Conservation (phyloP, 805 yeast species). For the Barnettozyma californica region DNA sequence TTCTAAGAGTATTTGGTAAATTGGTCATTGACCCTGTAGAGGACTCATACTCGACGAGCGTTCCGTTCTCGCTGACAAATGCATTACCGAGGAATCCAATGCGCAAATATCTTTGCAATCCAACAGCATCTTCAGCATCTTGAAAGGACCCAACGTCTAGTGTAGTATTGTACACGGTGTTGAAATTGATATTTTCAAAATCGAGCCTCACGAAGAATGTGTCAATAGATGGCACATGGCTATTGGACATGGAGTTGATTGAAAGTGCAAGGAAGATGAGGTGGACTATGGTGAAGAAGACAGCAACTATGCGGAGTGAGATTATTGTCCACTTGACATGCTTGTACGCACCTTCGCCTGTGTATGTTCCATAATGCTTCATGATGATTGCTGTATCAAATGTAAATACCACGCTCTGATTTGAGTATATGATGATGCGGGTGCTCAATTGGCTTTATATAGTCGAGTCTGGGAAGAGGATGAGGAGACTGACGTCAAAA, state of each 20-base stretch:
- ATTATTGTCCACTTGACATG: neutral
- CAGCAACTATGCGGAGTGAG: neutral
- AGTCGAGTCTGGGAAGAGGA: too few species aligned
- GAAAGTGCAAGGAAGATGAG: constrained; percentile 1
- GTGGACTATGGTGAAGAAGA: neutral
- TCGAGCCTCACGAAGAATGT: neutral
- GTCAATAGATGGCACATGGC: neutral
- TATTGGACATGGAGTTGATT: neutral
- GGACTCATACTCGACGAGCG: neutral
- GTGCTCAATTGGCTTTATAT: neutral
- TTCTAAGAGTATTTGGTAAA: neutral
- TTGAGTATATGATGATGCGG: too few species aligned
- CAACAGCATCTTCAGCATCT: neutral
- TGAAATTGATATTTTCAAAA: neutral
- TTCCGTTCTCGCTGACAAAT: neutral
- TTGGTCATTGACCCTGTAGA: neutral
- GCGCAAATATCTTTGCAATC: neutral
- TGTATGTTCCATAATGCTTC: neutral
- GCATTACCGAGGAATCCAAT: constrained; percentile 4
- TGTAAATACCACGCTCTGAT: too few species aligned
- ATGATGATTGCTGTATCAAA: neutral
- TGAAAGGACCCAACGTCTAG: neutral
- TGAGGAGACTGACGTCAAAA: too few species aligned
- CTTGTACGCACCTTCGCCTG: neutral
- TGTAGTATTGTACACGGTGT: neutral